Evolutionary conservation across 2,329 filamentous ascomycete species (phyloP).

Genomic region (Nothopassalora personata): DNA sequence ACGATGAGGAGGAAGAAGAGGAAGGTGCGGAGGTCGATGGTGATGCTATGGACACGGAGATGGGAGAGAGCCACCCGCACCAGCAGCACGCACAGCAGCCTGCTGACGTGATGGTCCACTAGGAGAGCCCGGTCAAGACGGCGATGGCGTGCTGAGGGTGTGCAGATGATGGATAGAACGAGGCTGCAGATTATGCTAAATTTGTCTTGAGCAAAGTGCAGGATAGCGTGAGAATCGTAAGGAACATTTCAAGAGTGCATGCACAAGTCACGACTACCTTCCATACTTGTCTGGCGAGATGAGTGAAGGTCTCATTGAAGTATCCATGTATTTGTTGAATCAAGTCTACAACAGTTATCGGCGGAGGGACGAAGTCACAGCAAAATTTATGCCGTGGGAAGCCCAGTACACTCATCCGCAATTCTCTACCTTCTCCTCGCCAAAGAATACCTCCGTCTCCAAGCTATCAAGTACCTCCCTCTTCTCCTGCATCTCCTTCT

Average conservation of each 20-base stretch:
- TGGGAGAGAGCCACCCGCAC: conserved; percentile 14
- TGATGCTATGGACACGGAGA: conserved; percentile 29
- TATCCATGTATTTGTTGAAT: too few relatives aligned
- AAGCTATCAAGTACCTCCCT: not conserved
- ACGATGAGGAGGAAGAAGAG: conserved; percentile 39
- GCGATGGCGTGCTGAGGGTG: not conserved
- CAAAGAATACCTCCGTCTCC: not conserved
- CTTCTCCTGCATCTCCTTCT: not conserved
- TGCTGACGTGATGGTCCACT: conserved; percentile 27
- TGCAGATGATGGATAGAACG: not conserved
- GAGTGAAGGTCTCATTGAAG: too few relatives aligned
- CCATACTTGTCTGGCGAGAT: too few relatives aligned
- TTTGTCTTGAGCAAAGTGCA: not conserved
- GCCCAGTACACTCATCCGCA: not conserved
- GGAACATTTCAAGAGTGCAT: not conserved
- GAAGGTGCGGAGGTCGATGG: conserved; percentile 27
- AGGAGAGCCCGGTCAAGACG: not conserved
- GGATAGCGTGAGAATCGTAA: not conserved
- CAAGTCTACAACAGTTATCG: too few relatives aligned
- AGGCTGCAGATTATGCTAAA: not conserved
- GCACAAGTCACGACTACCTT: not conserved
- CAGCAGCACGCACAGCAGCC: conserved; percentile 16
- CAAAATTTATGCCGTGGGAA: not conserved
- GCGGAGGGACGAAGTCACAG: not conserved
- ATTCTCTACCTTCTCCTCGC: not conserved